Base-by-base conservation (phyloP, 1,284 basidiomycete species). In the Rhizoctonia solani region DNA sequence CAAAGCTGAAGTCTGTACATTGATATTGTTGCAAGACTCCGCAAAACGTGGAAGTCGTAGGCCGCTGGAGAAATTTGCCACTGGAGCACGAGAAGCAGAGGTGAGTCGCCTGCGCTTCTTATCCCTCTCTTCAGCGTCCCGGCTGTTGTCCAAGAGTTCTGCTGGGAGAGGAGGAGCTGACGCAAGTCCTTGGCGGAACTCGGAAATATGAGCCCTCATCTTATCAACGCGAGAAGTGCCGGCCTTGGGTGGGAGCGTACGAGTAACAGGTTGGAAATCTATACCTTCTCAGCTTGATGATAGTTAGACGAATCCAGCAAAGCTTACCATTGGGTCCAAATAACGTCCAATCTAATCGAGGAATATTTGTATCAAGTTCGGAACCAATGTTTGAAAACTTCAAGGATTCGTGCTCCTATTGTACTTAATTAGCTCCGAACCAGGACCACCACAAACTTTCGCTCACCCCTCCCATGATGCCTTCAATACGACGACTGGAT, bases 101-200 rank as follows among this genome's bases (percentile, higher is more conserved):
- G 42, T 39, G 30, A 32, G 19, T 8, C 61, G 61, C 29, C 50
- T 65, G 9, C 61, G 61, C 46, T 65, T 65, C 27, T 44, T 65
- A 11, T 25, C 25, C 16, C 46, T 65, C 6, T 19, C 50, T 25
- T 53, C 61, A 27, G 50, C 19, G n/a, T 29, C 14, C 14, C 19
- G 47, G 19, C 27, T 27, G 44, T 27, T 32, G 37, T 65, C 50
- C 25, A 53, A 23, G 25, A 65, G 29, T 11, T 44, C 19, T 3
- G 37, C n/a, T 11, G 61, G 61, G 21, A 65, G 50, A 27, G 9
- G 21, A 4, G 61, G 61, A 19, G 54, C 37, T 6, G 61, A 16
- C 2, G 49, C 34, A 19, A 53, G 25, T 3, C 23, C 21, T 54
- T 65, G 34, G 5, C 39, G 16, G 39, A 65, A 39, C 2, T 52